These are phyloP conservation scores for Cylindrodendrum hubeiense DNA, from an alignment of 2,329 filamentous ascomycete species.

Conservation along the genomic window DNA sequence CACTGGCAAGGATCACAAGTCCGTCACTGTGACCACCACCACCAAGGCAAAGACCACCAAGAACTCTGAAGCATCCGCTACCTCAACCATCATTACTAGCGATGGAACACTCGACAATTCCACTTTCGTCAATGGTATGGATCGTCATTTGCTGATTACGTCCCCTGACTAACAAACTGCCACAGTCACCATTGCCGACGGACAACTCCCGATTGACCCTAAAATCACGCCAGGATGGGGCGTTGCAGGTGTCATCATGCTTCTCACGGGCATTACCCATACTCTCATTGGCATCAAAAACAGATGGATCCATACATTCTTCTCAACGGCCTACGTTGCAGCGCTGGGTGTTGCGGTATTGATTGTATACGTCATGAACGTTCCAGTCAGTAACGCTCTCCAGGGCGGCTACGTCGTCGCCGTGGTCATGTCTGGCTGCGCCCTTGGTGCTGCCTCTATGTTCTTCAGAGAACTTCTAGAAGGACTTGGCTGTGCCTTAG, in stretches of 20 bases:
- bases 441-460: constrained; percentile 80
- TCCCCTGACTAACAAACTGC: constrained; percentile 11
- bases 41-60: constrained; percentile 30
- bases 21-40: constrained; percentile 25
- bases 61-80: constrained; percentile 32
- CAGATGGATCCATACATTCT: constrained; percentile 81
- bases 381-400: constrained; percentile 78
- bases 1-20: background rate
- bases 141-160: background rate
- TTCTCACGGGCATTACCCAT: constrained; percentile 78
- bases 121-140: constrained; percentile 52
- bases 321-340: constrained; percentile 81
- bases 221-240: constrained; percentile 84
- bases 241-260: constrained; percentile 81
- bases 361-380: constrained; percentile 89
- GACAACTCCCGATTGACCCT: constrained; percentile 78
- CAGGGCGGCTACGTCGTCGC: constrained; percentile 92
- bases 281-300: constrained; percentile 87
- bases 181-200: constrained; percentile 60
- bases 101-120: constrained; percentile 44
- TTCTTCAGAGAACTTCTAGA: constrained; percentile 89
- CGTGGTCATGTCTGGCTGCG: constrained; percentile 76
- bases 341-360: constrained; percentile 83
- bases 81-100: constrained; percentile 31
- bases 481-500: constrained; percentile 84